Evolutionary conservation across 805 yeast species (phyloP).

Genomic region (Saccharomycopsis amapae): DNA sequence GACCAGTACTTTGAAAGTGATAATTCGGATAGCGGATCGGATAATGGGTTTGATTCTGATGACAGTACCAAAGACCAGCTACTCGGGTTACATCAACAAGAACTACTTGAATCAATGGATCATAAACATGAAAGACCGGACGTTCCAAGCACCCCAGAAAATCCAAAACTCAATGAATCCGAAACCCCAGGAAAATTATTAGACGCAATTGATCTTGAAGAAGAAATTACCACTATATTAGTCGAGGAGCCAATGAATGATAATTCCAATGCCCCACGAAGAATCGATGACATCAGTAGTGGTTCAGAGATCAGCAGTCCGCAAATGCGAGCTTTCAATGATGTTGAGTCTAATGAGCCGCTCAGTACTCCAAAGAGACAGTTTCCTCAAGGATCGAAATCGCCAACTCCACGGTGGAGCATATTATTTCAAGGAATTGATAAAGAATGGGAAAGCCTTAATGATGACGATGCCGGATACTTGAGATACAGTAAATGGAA

Average conservation of each 20-base stretch:
- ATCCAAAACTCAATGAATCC: no score
- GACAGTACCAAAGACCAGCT: constrained; percentile 19
- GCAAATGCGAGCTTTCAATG: no score
- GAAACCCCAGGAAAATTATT: neutral
- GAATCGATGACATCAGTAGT: no score
- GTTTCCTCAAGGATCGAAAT: constrained; percentile 3
- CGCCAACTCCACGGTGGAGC: constrained; percentile 21
- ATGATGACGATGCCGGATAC: constrained; percentile 18
- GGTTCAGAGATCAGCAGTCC: no score
- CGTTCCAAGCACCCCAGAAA: no score
- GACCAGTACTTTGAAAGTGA: constrained; percentile 12
- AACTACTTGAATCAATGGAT: no score
- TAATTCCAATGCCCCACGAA: no score
- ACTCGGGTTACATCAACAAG: neutral
- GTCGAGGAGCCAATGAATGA: no score
- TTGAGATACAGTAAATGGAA: constrained; percentile 19
- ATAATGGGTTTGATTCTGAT: constrained; percentile 9
- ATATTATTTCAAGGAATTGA: constrained; percentile 19
- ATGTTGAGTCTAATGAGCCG: no score
- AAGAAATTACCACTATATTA: no score
- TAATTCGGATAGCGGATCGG: constrained; percentile 3
- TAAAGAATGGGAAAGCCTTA: constrained; percentile 21
- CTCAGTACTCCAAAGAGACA: no score
- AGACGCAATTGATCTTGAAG: neutral
- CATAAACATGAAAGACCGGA: no score